These are phyloP conservation scores for Epichloe brachyelytri DNA, from an alignment of 2,329 filamentous ascomycete species.

Conservation along the genomic window DNA sequence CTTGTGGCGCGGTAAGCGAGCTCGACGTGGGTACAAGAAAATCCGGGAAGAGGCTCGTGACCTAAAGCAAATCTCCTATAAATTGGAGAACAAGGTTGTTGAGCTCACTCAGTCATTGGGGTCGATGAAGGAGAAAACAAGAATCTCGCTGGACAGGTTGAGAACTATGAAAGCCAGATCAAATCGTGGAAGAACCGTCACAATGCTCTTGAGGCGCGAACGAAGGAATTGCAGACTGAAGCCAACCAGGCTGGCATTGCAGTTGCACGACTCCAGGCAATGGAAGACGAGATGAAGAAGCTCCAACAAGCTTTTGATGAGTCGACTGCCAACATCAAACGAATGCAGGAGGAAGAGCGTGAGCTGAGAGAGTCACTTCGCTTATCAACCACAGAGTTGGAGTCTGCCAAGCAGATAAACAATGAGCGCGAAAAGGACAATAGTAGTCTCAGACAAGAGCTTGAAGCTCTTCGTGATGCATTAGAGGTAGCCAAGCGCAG, in stretches of 20 bases:
- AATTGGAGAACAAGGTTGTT: slow-evolving; percentile 98
- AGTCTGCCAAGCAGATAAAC: slow-evolving; percentile 62
- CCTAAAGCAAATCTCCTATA: slow-evolving; percentile 98
- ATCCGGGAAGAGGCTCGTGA: slow-evolving; percentile 92
- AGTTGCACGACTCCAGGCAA: slow-evolving; percentile 73
- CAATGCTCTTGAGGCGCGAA: slow-evolving; percentile 75
- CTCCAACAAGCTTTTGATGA: slow-evolving; percentile 83
- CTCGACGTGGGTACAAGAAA: slow-evolving; percentile 76
- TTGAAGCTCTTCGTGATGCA: slow-evolving; percentile 83
- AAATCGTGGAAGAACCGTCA: slow-evolving; percentile 92
- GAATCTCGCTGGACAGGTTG: slow-evolving; percentile 70
- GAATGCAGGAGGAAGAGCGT: slow-evolving; percentile 89
- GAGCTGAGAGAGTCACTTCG: slow-evolving; percentile 72
- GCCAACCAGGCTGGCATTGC: slow-evolving; percentile 96
- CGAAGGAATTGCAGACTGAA: slow-evolving; percentile 90
- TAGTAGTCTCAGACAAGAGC: slow-evolving; percentile 69
- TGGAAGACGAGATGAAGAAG: slow-evolving; percentile 94
- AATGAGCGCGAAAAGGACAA: slow-evolving; percentile 76
- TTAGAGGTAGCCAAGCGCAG: slow-evolving; percentile 75
- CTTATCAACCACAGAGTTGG: slow-evolving; percentile 66
- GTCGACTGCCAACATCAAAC: slow-evolving; percentile 78
- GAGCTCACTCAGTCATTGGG: slow-evolving; percentile 91
- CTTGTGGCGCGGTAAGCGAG: slow-evolving; percentile 75
- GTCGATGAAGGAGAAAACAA: slow-evolving; percentile 94
- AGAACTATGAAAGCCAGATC: slow-evolving; percentile 92